These are phyloP conservation scores for Penicillium antarcticum DNA, from an alignment of 495 filamentous ascomycete genomes.

Conservation along the genomic window DNA sequence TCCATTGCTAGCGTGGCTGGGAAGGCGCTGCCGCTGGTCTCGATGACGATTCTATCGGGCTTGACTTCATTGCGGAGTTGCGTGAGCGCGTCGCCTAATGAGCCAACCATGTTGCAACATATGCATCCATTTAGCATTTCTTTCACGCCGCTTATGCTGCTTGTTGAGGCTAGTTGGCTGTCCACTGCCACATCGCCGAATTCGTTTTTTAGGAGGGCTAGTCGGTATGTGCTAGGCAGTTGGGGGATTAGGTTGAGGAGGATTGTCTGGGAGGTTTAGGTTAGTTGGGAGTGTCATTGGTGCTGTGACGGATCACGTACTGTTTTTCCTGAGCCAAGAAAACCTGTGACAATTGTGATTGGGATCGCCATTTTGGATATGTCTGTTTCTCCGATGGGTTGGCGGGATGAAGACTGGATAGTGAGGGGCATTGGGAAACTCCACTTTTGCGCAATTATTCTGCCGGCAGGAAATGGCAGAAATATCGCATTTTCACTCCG, in stretches of 20 bases:
- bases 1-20: conserved; percentile 90
- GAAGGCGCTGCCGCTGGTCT: conserved; percentile 86
- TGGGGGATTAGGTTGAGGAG: conserved; percentile 88
- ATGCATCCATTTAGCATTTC: conserved; percentile 96
- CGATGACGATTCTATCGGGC: conserved; percentile 87
- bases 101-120: conserved; percentile 96
- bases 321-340: conserved; percentile 91
- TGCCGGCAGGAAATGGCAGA: too few species aligned
- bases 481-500: too few species aligned
- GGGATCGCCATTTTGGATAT: conserved; percentile 58
- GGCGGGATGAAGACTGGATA: too few species aligned
- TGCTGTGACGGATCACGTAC: too few species aligned
- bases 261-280: conserved; percentile 48
- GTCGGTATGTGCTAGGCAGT: conserved; percentile 69
- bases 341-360: conserved; percentile 92
- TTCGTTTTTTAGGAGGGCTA: conserved; percentile 97
- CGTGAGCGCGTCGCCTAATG: conserved; percentile 73
- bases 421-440: too few species aligned
- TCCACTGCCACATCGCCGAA: conserved; percentile 94
- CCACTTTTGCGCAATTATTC: too few species aligned
- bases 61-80: conserved; percentile 57
- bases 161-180: conserved; percentile 77
- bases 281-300: too few species aligned
- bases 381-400: too few species aligned
- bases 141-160: conserved; percentile 81